Conservation (phyloP, 1,284 basidiomycete species). For the Ustilago nuda region DNA sequence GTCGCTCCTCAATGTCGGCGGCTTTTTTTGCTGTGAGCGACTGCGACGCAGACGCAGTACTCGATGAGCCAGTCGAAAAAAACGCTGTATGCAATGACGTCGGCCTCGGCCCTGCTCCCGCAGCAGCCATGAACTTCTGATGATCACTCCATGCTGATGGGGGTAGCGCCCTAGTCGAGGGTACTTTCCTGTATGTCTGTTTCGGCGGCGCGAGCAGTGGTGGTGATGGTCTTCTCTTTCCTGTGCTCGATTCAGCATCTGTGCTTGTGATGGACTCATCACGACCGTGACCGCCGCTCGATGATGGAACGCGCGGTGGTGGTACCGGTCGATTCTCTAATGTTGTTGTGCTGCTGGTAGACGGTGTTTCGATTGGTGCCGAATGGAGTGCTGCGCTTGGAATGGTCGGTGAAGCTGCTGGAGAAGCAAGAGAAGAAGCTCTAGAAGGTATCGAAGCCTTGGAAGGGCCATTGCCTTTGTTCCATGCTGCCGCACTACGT, state of each 20-base stretch:
- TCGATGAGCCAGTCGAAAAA: neutral
- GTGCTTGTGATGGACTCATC: slow-evolving; percentile 7
- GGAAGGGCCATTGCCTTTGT: slow-evolving; percentile 47
- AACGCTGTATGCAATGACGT: neutral
- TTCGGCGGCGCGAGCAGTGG: slow-evolving; percentile 42
- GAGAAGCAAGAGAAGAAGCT: slow-evolving; percentile 35
- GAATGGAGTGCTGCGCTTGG: slow-evolving; percentile 4
- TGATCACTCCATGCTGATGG: slow-evolving; percentile 48
- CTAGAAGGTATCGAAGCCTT: slow-evolving; percentile 45
- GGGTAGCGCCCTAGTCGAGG: slow-evolving; percentile 27
- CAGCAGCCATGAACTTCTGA: slow-evolving; percentile 45
- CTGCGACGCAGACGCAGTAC: slow-evolving; percentile 2
- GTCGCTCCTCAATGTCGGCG: slow-evolving; percentile 19
- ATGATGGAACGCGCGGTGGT: slow-evolving; percentile 15
- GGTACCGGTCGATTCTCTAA: slow-evolving; percentile 8
- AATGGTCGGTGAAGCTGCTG: slow-evolving; percentile 8
- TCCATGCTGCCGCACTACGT: slow-evolving; percentile 44
- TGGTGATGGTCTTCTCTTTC: slow-evolving; percentile 33
- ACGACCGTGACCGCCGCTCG: slow-evolving; percentile 17
- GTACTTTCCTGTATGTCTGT: slow-evolving; percentile 34
- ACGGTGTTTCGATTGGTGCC: neutral
- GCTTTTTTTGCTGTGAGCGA: neutral
- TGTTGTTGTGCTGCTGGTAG: neutral
- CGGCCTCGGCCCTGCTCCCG: neutral
- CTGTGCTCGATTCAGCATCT: slow-evolving; percentile 19